Percentiles rank a stretch among this genome's conserved stretches.
Conservation (phyloP, 495 filamentous ascomycete genomes). For the Trichoderma virens region DNA sequence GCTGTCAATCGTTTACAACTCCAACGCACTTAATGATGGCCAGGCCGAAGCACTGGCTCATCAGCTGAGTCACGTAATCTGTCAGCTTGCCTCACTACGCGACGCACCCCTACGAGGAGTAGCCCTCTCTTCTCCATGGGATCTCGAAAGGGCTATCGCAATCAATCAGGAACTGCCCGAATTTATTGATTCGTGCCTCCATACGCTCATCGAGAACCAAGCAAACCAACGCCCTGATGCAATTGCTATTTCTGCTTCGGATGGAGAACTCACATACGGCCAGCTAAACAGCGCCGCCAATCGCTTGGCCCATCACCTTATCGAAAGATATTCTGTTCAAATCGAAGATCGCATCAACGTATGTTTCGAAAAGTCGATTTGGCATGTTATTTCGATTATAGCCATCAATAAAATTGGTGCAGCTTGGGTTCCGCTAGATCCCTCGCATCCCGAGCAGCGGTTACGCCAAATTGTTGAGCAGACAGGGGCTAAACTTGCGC, state of each 20-base stretch:
- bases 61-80: neutral
- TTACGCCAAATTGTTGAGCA: constrained; percentile 19
- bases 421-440: constrained; percentile 2
- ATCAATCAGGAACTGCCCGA: neutral
- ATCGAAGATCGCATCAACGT: constrained; percentile 42
- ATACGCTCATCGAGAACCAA: constrained; percentile 18
- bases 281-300: constrained; percentile 39
- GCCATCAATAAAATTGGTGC: constrained; percentile 21
- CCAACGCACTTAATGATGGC: neutral
- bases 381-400: constrained; percentile 36
- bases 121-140: neutral
- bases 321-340: constrained; percentile 34
- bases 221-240: constrained; percentile 14
- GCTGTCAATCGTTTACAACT: neutral
- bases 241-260: constrained; percentile 35
- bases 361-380: constrained; percentile 37
- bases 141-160: neutral
- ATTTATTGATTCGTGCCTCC: constrained; percentile 19
- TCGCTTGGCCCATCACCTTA: constrained; percentile 36
- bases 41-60: neutral
- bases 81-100: neutral
- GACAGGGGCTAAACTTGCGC: neutral
- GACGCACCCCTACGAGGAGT: neutral
- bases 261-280: constrained; percentile 45
- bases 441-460: constrained; percentile 39